Evolutionary conservation across 352 stramenopile genomes (phyloP).

Genomic region (Pythium rishiriense): DNA sequence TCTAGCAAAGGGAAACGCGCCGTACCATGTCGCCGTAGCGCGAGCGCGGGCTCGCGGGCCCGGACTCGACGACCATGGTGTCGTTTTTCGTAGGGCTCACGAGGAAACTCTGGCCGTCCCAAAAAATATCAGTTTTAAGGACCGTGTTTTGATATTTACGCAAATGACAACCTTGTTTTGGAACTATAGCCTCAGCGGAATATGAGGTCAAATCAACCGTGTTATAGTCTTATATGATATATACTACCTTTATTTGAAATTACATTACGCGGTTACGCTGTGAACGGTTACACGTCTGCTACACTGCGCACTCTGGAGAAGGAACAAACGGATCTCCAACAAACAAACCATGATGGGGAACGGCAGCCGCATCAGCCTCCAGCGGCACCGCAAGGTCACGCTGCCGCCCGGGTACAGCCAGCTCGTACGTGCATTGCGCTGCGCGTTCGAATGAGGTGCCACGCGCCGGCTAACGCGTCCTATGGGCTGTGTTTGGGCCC

Average conservation of each 20-base stretch:
- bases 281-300: no score
- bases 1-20: not conserved
- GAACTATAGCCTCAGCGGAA: not conserved
- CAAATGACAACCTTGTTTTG: no score
- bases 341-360: conserved; percentile 47
- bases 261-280: no score
- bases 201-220: not conserved
- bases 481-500: not conserved
- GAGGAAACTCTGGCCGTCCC: no score
- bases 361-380: conserved; percentile 57
- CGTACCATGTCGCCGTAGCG: conserved; percentile 7
- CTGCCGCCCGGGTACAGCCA: conserved; percentile 91
- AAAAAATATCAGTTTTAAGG: no score
- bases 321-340: not conserved
- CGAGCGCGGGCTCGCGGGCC: not conserved
- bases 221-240: not conserved
- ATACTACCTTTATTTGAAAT: not conserved
- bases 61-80: not conserved
- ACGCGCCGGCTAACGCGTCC: not conserved
- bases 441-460: not conserved
- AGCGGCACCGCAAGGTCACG: conserved; percentile 77
- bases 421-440: conserved; percentile 44
- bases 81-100: not conserved
- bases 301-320: no score
- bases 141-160: no score